Evolutionary conservation across 2,329 filamentous ascomycete genomes (phyloP), one percentile per base, ranked within the genome.

Genomic region (Davidsoniella neocaledoniae): DNA sequence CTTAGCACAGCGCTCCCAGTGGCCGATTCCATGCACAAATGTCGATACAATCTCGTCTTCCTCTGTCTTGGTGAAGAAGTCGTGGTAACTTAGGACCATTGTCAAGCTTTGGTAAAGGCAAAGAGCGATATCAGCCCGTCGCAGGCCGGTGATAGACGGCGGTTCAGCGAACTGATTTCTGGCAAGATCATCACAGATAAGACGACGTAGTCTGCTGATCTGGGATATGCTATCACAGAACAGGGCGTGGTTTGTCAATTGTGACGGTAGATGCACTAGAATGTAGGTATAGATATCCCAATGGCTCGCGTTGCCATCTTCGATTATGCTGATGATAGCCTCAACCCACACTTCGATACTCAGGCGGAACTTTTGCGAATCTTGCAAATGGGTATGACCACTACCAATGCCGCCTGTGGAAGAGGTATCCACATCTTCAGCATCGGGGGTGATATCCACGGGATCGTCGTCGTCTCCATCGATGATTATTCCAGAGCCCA

Each of bases 281-380:
- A 90, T 75, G 60, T 90, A 95, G 63, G 86, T 90, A 68, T 94
- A 94, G 1, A 94, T 70, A 61, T 96, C 87, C 88, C 90, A 96
- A 54, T 91, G 81, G 44, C 77, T 47, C 19, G 44, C 33, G 17
- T 48, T 50, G 8, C 38, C 39, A n/a, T 47, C 25, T 29, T 43
- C 23, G 12, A 53, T 16, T 23, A 50, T 40, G 14, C 42, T 40
- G 23, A 86, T 74, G 37, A 93, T 70, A 9, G 79, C 72, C 55
- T 88, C 83, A n/a, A 94, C 70, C 83, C 86, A 94, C 39, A 72
- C 64, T 12, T 72, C 70, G 43, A 82, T 71, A 49, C 77, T 73
- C 49, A 86, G 65, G 6, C 66, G 63, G n/a, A 65, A 61, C 50
- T 63, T 64, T 37, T 46, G 17, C 5, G 44, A 37, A 16, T 46